A percentile compares a stretch with the other conserved stretches of the same genome.
Evolutionary conservation across 495 filamentous ascomycete species (phyloP).

Genomic region (Penicillium turbatum): DNA sequence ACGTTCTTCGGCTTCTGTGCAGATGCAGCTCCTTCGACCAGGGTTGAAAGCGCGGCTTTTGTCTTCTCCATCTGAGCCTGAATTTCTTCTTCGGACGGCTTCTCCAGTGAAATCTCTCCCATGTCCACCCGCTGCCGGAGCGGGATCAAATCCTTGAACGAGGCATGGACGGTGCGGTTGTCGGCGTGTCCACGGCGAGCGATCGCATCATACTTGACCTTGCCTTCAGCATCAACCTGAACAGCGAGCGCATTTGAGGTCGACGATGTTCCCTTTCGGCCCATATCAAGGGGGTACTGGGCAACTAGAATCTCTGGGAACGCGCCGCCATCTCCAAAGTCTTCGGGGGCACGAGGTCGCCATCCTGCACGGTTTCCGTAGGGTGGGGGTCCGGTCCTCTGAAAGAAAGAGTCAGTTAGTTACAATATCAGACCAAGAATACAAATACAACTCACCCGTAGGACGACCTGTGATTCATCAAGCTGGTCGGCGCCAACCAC

Average conservation of each 20-base stretch:
- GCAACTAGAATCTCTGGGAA: slow-evolving; percentile 93
- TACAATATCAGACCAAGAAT: not conserved
- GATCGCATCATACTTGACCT: slow-evolving; percentile 95
- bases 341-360: slow-evolving; percentile 79
- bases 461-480: slow-evolving; percentile 80
- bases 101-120: slow-evolving; percentile 84
- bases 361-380: slow-evolving; percentile 82
- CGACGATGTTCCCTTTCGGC: slow-evolving; percentile 63
- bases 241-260: slow-evolving; percentile 85
- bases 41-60: slow-evolving; percentile 70
- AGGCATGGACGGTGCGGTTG: slow-evolving; percentile 82
- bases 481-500: slow-evolving; percentile 73
- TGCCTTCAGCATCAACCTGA: slow-evolving; percentile 85
- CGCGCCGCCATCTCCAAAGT: slow-evolving; percentile 93
- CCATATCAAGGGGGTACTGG: slow-evolving; percentile 95
- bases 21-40: slow-evolving; percentile 81
- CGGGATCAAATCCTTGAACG: slow-evolving; percentile 95
- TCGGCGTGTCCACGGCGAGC: slow-evolving; percentile 84
- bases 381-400: slow-evolving; percentile 81
- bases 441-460: slow-evolving; percentile 56
- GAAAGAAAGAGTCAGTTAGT: slow-evolving; percentile 9
- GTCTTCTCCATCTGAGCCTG: slow-evolving; percentile 79
- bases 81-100: slow-evolving; percentile 82
- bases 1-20: slow-evolving; percentile 96
- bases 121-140: slow-evolving; percentile 90